phyloP scores from a whole-genome alignment of 495 filamentous ascomycete species.

The Aspergillus incahuasiensis region DNA sequence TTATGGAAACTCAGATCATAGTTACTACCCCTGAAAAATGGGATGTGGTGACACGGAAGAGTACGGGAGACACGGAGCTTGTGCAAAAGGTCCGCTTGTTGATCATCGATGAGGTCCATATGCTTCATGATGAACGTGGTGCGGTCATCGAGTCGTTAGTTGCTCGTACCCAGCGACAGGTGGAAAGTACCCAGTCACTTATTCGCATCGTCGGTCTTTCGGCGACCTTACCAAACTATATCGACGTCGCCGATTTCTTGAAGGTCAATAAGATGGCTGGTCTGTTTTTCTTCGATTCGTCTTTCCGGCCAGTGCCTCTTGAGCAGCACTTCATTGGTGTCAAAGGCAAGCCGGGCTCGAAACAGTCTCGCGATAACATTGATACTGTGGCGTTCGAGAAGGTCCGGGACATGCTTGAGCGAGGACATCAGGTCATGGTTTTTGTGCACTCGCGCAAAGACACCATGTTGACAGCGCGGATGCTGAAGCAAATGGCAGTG shows the following conservation, averaged over 20 bases:
- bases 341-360: constrained; percentile 81
- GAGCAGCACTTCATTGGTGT: constrained; percentile 97
- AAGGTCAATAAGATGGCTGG: constrained; percentile 92
- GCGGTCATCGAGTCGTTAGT: constrained; percentile 94
- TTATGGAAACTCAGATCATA: constrained; percentile 92
- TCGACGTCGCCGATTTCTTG: constrained; percentile 94
- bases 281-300: constrained; percentile 94
- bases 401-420: constrained; percentile 84
- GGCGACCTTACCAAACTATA: constrained; percentile 91
- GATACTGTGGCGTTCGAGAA: constrained; percentile 87
- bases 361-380: constrained; percentile 77
- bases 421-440: constrained; percentile 94
- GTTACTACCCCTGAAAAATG: constrained; percentile 99
- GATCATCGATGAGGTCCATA: constrained; percentile 99
- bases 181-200: constrained; percentile 95
- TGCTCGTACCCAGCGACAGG: constrained; percentile 88
- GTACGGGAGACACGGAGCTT: constrained; percentile 93
- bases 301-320: constrained; percentile 91
- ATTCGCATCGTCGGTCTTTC: constrained; percentile 95
- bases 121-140: constrained; percentile 97
- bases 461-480: constrained; percentile 80
- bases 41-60: constrained; percentile 97
- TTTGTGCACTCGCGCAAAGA: constrained; percentile 98
- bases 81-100: constrained; percentile 95
- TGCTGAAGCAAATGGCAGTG: constrained; percentile 77